These are phyloP conservation scores for Suhomyces chickasaworum DNA, from an alignment of 1,139 yeast species.

Conservation along the genomic window DNA sequence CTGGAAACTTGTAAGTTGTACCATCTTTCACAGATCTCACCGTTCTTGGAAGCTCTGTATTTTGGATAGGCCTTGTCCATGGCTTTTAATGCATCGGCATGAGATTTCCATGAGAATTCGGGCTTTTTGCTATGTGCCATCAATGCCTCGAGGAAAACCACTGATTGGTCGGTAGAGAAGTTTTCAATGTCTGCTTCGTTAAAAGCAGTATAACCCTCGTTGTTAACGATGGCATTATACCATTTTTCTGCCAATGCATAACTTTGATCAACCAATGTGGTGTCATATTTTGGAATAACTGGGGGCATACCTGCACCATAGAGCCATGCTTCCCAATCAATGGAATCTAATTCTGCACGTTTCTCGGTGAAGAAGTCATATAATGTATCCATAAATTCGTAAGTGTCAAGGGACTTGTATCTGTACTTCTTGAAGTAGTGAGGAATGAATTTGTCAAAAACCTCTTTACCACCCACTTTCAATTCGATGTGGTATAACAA, in stretches of 20 bases:
- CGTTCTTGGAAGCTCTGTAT: slow-evolving; percentile 59
- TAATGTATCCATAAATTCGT: slow-evolving; percentile 74
- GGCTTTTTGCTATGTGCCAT: slow-evolving; percentile 35
- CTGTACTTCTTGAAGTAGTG: slow-evolving; percentile 72
- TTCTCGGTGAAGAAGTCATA: slow-evolving; percentile 61
- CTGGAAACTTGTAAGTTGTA: slow-evolving; percentile 62
- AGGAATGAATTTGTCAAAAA: slow-evolving; percentile 78
- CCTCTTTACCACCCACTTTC: slow-evolving; percentile 55
- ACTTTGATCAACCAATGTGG: slow-evolving; percentile 74
- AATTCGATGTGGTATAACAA: slow-evolving; percentile 73
- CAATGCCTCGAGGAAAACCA: slow-evolving; percentile 74
- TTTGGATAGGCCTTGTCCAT: slow-evolving; percentile 48
- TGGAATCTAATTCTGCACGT: slow-evolving; percentile 53
- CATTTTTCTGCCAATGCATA: slow-evolving; percentile 66
- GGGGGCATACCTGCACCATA: slow-evolving; percentile 86
- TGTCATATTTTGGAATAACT: slow-evolving; percentile 71
- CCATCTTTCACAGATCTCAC: slow-evolving; percentile 83
- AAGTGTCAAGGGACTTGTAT: slow-evolving; percentile 74
- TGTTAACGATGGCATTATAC: slow-evolving; percentile 40
- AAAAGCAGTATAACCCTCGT: slow-evolving; percentile 22
- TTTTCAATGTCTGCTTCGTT: slow-evolving; percentile 45
- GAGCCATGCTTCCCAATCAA: slow-evolving; percentile 88
- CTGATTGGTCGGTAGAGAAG: slow-evolving; percentile 75
- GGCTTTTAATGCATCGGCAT: slow-evolving; percentile 37
- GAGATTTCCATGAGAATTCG: slow-evolving; percentile 40